Evolutionary conservation across 345 rosid genomes (phyloP).

Genomic region (Ceriops tagal): DNA sequence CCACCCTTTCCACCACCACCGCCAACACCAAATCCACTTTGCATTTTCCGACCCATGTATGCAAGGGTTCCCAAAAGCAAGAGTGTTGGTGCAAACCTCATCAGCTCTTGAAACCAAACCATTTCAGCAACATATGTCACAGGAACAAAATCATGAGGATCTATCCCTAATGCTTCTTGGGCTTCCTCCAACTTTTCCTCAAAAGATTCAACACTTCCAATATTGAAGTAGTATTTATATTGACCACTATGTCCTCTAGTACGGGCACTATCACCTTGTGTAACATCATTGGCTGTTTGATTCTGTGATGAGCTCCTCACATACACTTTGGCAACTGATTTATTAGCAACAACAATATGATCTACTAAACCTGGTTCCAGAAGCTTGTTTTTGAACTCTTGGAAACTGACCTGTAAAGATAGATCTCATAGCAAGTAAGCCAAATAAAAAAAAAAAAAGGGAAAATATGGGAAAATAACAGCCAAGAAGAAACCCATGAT

Average conservation of each 20-base stretch:
- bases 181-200: slow-evolving; percentile 97
- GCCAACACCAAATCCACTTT: slow-evolving; percentile 82
- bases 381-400: slow-evolving; percentile 91
- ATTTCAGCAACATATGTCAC: slow-evolving; percentile 74
- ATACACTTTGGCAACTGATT: slow-evolving; percentile 87
- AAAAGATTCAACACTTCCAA: slow-evolving; percentile 89
- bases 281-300: slow-evolving; percentile 35
- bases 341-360: slow-evolving; percentile 80
- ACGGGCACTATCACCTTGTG: slow-evolving; percentile 38
- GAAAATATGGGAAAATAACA: neutral
- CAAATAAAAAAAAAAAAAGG: neutral
- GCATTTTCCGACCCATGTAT: slow-evolving; percentile 74
- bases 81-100: slow-evolving; percentile 82
- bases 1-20: slow-evolving; percentile 77
- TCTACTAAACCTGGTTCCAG: slow-evolving; percentile 92
- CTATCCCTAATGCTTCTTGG: slow-evolving; percentile 71
- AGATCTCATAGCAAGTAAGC: neutral
- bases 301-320: slow-evolving; percentile 53
- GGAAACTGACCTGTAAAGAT: slow-evolving; percentile 76
- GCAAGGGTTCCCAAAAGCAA: slow-evolving; percentile 70
- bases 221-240: slow-evolving; percentile 77
- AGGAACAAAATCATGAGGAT: slow-evolving; percentile 72
- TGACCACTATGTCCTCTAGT: slow-evolving; percentile 54
- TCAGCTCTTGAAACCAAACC: slow-evolving; percentile 68
- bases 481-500: neutral